Conservation (phyloP, 2,329 filamentous ascomycete genomes). For the Aspergillus novofumigatus region DNA sequence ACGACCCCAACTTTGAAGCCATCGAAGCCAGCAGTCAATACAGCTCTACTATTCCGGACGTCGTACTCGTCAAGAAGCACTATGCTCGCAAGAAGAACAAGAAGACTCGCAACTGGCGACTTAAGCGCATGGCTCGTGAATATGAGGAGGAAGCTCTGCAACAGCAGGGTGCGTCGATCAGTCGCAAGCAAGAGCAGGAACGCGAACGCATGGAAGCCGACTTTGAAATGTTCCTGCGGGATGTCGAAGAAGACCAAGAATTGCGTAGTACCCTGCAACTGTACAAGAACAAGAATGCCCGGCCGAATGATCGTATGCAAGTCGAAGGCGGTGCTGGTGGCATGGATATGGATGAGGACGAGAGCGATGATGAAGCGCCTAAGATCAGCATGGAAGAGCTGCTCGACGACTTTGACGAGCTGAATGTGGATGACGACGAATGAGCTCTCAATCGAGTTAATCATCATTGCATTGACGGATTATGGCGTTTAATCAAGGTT, state of each 20-base stretch:
- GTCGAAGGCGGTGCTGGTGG: conserved; percentile 36
- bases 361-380: conserved; percentile 63
- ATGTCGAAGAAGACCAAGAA: conserved; percentile 94
- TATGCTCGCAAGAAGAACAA: conserved; percentile 83
- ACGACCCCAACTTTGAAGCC: conserved; percentile 79
- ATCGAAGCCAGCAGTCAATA: conserved; percentile 75
- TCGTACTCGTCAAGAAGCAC: conserved; percentile 94
- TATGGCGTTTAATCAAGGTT: neutral
- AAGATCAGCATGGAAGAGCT: conserved; percentile 75
- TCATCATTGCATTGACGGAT: neutral
- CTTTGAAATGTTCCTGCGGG: conserved; percentile 94
- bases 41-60: conserved; percentile 77
- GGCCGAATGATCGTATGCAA: conserved; percentile 29
- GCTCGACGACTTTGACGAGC: conserved; percentile 88
- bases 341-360: conserved; percentile 57
- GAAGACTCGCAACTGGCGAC: conserved; percentile 81
- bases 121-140: conserved; percentile 89
- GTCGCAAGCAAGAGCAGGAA: conserved; percentile 57
- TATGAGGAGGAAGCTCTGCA: conserved; percentile 61
- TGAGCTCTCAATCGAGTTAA: conserved; percentile 8
- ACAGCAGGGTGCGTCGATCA: conserved; percentile 42
- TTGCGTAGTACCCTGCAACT: conserved; percentile 77
- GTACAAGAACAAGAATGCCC: conserved; percentile 64
- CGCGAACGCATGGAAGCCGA: conserved; percentile 85
- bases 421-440: conserved; percentile 60